A percentile compares a stretch with the other conserved stretches of the same genome.
Evolutionary conservation across 257 asterid species (phyloP).

Genomic region (Nicotiana undulata): DNA sequence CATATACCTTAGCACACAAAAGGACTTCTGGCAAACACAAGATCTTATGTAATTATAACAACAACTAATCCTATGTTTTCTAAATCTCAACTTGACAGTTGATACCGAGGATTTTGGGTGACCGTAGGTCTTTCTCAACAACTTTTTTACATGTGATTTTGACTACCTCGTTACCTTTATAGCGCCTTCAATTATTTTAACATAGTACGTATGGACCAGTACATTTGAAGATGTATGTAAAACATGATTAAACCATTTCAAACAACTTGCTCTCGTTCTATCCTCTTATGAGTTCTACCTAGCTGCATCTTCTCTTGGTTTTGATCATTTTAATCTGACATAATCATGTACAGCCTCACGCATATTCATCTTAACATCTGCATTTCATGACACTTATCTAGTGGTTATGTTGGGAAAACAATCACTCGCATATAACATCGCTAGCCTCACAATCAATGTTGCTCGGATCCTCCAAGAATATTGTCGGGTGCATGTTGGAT

Average conservation of each 20-base stretch:
- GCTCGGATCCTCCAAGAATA: too few relatives aligned
- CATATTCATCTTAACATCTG: neutral
- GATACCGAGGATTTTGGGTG: neutral
- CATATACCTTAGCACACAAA: neutral
- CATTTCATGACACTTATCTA: neutral
- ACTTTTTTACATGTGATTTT: neutral
- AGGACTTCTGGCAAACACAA: neutral
- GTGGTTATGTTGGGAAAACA: neutral
- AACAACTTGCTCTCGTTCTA: neutral
- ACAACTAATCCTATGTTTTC: neutral
- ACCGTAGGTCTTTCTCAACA: neutral
- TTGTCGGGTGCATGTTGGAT: too few relatives aligned
- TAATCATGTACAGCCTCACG: neutral
- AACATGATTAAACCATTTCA: neutral
- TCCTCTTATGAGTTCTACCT: neutral
- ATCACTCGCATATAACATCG: neutral
- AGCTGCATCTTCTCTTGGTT: neutral
- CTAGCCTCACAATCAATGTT: neutral
- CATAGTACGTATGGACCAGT: neutral
- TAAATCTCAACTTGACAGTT: neutral
- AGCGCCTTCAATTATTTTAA: neutral
- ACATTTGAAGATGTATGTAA: neutral
- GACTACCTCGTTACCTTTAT: neutral
- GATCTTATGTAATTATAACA: neutral
- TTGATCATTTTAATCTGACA: neutral